Evolutionary conservation across 805 yeast species (phyloP).

Genomic region (Brettanomyces bruxellensis): DNA sequence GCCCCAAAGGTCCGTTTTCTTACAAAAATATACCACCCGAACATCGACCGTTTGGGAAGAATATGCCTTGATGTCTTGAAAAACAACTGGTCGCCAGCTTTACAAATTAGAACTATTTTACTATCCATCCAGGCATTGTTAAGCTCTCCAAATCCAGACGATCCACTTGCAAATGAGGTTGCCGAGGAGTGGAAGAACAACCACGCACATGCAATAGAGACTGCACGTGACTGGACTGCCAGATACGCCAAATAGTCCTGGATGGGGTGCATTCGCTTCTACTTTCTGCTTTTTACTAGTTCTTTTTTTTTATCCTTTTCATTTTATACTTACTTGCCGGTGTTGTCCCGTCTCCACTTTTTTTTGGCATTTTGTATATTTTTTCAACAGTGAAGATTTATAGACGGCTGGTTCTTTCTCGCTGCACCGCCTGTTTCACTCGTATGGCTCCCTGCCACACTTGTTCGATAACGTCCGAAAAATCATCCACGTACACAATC

Average conservation of each 20-base stretch:
- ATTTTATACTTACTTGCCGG: too few species aligned
- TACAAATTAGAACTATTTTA: slow-evolving; percentile 87
- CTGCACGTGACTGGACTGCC: slow-evolving; percentile 71
- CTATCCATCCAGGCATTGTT: slow-evolving; percentile 87
- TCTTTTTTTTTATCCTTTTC: too few species aligned
- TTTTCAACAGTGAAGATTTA: neutral
- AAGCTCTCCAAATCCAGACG: slow-evolving; percentile 97
- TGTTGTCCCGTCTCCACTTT: too few species aligned
- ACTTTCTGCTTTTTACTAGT: too few species aligned
- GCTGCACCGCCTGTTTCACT: slow-evolving; percentile 2
- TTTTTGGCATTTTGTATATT: neutral
- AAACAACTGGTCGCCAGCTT: slow-evolving; percentile 95
- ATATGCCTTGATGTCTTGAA: slow-evolving; percentile 93
- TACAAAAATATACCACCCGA: slow-evolving; percentile 93
- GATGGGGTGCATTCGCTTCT: too few species aligned
- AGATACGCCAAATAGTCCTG: slow-evolving; percentile 36
- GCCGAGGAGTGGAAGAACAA: slow-evolving; percentile 94
- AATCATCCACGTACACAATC: slow-evolving; percentile 60
- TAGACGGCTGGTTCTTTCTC: slow-evolving; percentile 1
- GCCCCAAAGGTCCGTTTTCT: slow-evolving; percentile 94
- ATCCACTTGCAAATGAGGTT: slow-evolving; percentile 95
- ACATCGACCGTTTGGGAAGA: slow-evolving; percentile 90
- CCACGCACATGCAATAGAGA: slow-evolving; percentile 68
- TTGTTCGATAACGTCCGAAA: slow-evolving; percentile 62
- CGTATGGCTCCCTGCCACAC: slow-evolving; percentile 55